Evolutionary conservation across 75 land plant species (phyloP).

Genomic region (Pinus tabuliformis): DNA sequence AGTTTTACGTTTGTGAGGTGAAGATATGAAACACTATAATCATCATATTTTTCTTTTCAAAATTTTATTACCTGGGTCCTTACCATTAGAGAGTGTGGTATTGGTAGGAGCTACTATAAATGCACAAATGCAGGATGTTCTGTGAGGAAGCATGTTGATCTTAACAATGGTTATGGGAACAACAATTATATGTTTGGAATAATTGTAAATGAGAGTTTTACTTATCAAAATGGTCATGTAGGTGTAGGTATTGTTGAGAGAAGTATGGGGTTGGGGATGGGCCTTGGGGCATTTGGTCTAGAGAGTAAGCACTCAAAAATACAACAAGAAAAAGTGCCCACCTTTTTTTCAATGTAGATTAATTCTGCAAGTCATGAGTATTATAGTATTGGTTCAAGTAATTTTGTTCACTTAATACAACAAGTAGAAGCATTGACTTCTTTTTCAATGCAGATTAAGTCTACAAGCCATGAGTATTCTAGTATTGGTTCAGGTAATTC

Average conservation of each 20-base stretch:
- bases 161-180: background rate
- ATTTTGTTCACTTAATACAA: background rate
- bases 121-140: too few relatives aligned
- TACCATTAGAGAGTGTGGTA: background rate
- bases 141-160: background rate
- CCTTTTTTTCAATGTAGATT: background rate
- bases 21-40: too few relatives aligned
- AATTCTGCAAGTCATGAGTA: background rate
- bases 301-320: background rate
- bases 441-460: background rate
- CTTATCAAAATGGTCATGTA: background rate
- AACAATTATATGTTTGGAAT: background rate
- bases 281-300: background rate
- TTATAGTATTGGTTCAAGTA: background rate
- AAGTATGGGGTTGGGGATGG: constrained; percentile 3
- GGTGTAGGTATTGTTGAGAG: background rate
- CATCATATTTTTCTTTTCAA: too few relatives aligned
- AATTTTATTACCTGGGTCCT: background rate
- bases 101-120: too few relatives aligned
- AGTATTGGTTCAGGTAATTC: background rate
- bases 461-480: background rate
- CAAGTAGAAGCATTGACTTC: too few relatives aligned
- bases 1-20: too few relatives aligned
- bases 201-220: background rate
- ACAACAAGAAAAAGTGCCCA: background rate